Evolutionary conservation across 1,284 basidiomycete species (phyloP).

Genomic region (Mixia osmundae): DNA sequence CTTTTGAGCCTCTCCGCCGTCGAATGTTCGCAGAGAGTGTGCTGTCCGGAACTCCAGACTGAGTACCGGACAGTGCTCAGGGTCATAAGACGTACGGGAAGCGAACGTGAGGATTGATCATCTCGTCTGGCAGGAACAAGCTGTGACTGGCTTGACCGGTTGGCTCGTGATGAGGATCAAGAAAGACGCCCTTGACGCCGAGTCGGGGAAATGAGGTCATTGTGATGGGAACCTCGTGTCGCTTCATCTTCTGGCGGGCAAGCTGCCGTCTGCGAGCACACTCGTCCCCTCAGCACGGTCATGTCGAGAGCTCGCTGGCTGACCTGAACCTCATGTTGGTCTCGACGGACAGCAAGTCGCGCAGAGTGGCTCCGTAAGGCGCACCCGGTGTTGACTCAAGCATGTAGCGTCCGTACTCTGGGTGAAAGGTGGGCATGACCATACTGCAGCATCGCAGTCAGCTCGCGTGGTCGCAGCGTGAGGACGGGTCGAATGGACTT

Average conservation of each 20-base stretch:
- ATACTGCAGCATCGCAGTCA: no score
- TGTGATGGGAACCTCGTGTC: constrained; percentile 73
- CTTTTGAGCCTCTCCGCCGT: constrained; percentile 67
- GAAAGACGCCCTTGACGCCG: constrained; percentile 64
- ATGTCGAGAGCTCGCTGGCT: constrained; percentile 9
- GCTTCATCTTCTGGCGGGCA: constrained; percentile 55
- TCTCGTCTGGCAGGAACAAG: constrained; percentile 80
- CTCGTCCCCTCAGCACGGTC: not conserved
- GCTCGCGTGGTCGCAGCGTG: no score
- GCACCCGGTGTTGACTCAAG: constrained; percentile 88
- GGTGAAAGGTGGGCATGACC: constrained; percentile 72
- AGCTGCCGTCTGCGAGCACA: constrained; percentile 41
- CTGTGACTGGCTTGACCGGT: constrained; percentile 62
- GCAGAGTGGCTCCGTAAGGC: constrained; percentile 69
- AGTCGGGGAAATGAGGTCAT: constrained; percentile 88
- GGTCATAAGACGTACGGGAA: constrained; percentile 52
- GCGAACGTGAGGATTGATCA: constrained; percentile 88
- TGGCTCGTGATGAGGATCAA: constrained; percentile 64
- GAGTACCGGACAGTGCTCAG: not conserved
- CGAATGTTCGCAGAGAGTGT: constrained; percentile 92
- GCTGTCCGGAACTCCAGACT: constrained; percentile 25
- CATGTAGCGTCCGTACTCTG: constrained; percentile 98
- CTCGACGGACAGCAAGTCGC: constrained; percentile 72
- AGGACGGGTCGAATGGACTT: no score
- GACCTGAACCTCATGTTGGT: constrained; percentile 76